Evolutionary conservation across 2,329 filamentous ascomycete species (phyloP).

Genomic region (Diaporthe humulicola): DNA sequence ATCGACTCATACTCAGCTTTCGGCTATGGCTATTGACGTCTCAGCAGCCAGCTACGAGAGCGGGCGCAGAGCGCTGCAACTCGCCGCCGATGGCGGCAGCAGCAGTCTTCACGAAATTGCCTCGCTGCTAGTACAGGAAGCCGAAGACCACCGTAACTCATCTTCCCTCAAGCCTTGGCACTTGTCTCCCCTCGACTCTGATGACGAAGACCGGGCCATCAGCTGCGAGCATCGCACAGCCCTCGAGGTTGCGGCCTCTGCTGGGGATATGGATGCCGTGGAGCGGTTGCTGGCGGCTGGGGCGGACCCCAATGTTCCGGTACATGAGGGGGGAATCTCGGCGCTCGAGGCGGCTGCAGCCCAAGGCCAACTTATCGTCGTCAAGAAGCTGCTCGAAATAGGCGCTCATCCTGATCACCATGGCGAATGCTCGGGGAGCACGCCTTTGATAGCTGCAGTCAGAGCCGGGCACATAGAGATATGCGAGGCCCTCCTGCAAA

Average conservation of each 20-base stretch:
- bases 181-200: neutral
- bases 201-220: accelerated
- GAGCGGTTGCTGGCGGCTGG: neutral
- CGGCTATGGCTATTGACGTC: neutral
- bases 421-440: neutral
- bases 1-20: neutral
- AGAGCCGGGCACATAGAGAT: neutral
- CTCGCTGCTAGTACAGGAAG: neutral
- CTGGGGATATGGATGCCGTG: neutral
- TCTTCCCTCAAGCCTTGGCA: no score
- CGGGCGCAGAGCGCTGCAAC: neutral
- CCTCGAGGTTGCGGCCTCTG: neutral
- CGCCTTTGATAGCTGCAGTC: neutral
- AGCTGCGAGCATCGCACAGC: neutral
- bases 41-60: neutral
- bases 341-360: neutral
- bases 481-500: neutral
- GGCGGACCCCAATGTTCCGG: neutral
- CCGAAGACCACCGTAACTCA: neutral
- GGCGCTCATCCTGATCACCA: neutral
- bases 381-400: neutral
- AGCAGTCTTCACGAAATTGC: neutral
- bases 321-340: neutral
- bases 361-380: neutral
- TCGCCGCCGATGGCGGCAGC: neutral